Conservation (phyloP, 2,329 filamentous ascomycete genomes). For the Cladophialophora yegresii region DNA sequence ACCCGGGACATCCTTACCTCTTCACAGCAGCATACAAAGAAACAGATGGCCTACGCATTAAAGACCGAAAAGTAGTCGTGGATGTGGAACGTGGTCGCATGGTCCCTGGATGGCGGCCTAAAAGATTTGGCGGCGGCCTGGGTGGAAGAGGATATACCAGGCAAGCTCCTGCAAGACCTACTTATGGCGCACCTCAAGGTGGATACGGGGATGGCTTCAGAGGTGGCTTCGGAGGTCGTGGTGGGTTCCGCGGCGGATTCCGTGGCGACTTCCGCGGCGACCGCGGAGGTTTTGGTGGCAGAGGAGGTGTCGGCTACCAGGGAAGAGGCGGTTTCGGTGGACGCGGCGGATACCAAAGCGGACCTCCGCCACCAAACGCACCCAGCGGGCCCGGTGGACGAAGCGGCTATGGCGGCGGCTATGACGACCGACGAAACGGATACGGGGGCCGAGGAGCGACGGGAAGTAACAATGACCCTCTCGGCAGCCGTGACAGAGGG, state of each 20-base stretch:
- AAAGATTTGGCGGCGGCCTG: slow-evolving; percentile 85
- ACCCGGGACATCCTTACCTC: slow-evolving; percentile 44
- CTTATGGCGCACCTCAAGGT: slow-evolving; percentile 59
- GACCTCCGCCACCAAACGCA: slow-evolving; percentile 53
- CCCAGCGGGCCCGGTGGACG: slow-evolving; percentile 51
- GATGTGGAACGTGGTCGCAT: slow-evolving; percentile 96
- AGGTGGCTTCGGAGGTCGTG: slow-evolving; percentile 56
- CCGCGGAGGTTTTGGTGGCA: slow-evolving; percentile 44
- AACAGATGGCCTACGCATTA: slow-evolving; percentile 86
- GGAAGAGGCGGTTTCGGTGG: slow-evolving; percentile 57
- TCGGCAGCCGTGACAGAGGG: slow-evolving; percentile 67
- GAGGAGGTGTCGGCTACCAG: slow-evolving; percentile 59
- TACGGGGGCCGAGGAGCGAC: slow-evolving; percentile 60
- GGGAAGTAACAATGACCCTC: slow-evolving; percentile 81
- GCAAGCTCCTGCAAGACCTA: slow-evolving; percentile 70
- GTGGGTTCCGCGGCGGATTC: slow-evolving; percentile 44
- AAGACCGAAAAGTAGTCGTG: slow-evolving; percentile 86
- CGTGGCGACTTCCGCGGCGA: slow-evolving; percentile 40
- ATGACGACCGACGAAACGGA: slow-evolving; percentile 52
- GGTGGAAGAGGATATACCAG: slow-evolving; percentile 94
- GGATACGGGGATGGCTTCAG: slow-evolving; percentile 59
- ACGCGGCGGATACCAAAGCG: slow-evolving; percentile 38
- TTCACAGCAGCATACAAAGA: slow-evolving; percentile 84
- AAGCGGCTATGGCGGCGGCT: slow-evolving; percentile 55
- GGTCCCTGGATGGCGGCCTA: slow-evolving; percentile 88